Percentiles rank a stretch among this genome's conserved stretches.
phyloP scores from a whole-genome alignment of 2,329 filamentous ascomycete species.

The Furcasterigmium furcatum region DNA sequence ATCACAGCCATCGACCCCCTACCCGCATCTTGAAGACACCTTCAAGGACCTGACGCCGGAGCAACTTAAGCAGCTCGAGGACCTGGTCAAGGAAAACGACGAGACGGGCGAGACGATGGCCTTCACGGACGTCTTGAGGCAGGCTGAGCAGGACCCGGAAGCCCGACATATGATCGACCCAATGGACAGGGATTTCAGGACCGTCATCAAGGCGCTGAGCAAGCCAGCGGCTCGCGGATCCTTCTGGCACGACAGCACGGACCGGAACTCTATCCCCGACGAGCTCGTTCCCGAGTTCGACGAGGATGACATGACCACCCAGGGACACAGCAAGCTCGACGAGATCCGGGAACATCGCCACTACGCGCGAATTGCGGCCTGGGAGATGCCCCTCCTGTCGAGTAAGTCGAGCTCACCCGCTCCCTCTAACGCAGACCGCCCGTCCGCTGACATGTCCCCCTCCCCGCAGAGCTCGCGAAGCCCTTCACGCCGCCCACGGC shows the following conservation, averaged over 20 bases:
- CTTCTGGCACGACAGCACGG: slow-evolving; percentile 49
- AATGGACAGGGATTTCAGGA: slow-evolving; percentile 14
- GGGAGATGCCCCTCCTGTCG: slow-evolving; percentile 90
- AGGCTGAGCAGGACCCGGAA: slow-evolving; percentile 6
- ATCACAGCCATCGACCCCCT: not conserved
- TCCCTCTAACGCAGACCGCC: not conserved
- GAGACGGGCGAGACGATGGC: slow-evolving; percentile 11
- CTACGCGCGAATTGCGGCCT: slow-evolving; percentile 82
- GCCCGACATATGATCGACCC: slow-evolving; percentile 7
- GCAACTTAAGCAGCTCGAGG: slow-evolving; percentile 18
- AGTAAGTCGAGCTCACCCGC: slow-evolving; percentile 54
- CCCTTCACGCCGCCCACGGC: slow-evolving; percentile 71
- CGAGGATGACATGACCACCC: slow-evolving; percentile 78
- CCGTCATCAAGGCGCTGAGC: not conserved
- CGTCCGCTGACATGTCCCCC: slow-evolving; percentile 13
- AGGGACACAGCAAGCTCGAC: slow-evolving; percentile 84
- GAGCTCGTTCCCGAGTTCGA: slow-evolving; percentile 60
- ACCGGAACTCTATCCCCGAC: slow-evolving; percentile 43
- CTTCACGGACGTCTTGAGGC: slow-evolving; percentile 7
- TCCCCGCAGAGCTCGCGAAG: slow-evolving; percentile 70
- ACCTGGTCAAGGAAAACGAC: slow-evolving; percentile 25
- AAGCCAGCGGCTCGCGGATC: slow-evolving; percentile 28
- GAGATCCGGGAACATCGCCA: slow-evolving; percentile 84
- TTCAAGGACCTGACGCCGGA: slow-evolving; percentile 10
- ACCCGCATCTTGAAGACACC: slow-evolving; percentile 9